phyloP scores from a whole-genome alignment of 495 filamentous ascomycete species.

The Staphylotrichum longicolle region DNA sequence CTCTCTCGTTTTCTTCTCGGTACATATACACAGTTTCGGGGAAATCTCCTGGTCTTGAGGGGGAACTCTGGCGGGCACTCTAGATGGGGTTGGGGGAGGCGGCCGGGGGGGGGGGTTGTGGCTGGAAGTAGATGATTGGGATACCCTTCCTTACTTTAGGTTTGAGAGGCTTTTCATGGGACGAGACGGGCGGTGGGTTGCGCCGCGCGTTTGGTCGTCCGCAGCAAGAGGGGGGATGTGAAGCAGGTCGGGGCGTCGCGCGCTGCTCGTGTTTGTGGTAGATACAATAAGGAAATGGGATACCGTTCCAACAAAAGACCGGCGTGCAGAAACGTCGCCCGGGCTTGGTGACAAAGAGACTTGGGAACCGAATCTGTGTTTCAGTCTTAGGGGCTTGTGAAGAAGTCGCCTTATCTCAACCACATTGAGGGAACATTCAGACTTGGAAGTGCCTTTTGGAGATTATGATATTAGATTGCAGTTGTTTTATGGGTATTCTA shows the following conservation, averaged over 20 bases:
- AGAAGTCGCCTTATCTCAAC: too few relatives aligned
- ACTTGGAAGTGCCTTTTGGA: neutral
- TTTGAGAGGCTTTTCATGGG: slow-evolving; percentile 1
- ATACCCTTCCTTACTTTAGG: slow-evolving; percentile 17
- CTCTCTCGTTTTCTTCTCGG: neutral
- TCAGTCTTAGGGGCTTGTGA: too few relatives aligned
- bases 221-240: too few relatives aligned
- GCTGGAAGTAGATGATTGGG: slow-evolving; percentile 10
- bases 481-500: neutral
- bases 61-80: neutral
- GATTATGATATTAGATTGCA: slow-evolving; percentile 7
- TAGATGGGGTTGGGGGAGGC: neutral
- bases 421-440: too few relatives aligned
- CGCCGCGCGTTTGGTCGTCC: too few relatives aligned
- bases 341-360: too few relatives aligned
- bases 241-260: too few relatives aligned
- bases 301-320: neutral
- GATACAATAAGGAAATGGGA: neutral
- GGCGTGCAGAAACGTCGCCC: too few relatives aligned
- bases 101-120: neutral
- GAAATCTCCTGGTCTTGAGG: neutral
- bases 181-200: neutral
- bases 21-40: neutral
- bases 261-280: neutral
- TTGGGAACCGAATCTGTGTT: too few relatives aligned